Evolutionary conservation across 352 stramenopile genomes (phyloP), one percentile per base, ranked within the genome.

Genomic region (Globisporangium parvum): DNA sequence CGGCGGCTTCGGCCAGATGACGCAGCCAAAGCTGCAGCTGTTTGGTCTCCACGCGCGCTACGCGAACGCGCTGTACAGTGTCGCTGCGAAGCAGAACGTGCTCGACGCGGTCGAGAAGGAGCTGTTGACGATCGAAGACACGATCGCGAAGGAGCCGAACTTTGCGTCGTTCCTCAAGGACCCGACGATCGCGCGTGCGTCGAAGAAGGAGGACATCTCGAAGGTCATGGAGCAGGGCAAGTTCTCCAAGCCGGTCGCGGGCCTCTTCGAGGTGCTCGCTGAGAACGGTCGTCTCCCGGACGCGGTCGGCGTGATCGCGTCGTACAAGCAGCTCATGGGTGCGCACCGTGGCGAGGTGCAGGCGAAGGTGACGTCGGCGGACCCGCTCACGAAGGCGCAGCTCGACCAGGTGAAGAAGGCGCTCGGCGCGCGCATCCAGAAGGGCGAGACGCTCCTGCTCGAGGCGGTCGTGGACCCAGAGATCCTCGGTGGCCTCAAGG

Each of bases 41-140:
- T 98, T 98, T 70, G 96, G 96, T 31, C 71, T 98, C 45, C 87
- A 95, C 67, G 95, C 96, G 48, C 87, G 95, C 46, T 99, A 99
- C 78, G 96, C 96, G 62, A 98, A 98, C 68, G 96, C 96, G 40
- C 85, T 97, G 21, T 99, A 98, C 88, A 88, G 88, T 65, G 95
- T 97, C 53, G 96, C 95, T 35, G 95, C 90, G 63, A 91, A 91
- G 72, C 73, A 88, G 65, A 88, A 93, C 64, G 59, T 70, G 63
- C 66, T 96, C 12, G 81, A 93, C 17, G 63, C 76, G 0, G 86
- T 96, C 41, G 86, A 96, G 76, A 88, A 91, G 71, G 86, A 96
- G 69, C 71, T 96, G 9, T 93, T 98, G 69, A 72, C 56, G 24
- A 78, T 94, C 56, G 70, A 89, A 59, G 71, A 80, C 46, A 85